Conservation (phyloP, 1,284 basidiomycete species). For the Austroboletus niveus region DNA sequence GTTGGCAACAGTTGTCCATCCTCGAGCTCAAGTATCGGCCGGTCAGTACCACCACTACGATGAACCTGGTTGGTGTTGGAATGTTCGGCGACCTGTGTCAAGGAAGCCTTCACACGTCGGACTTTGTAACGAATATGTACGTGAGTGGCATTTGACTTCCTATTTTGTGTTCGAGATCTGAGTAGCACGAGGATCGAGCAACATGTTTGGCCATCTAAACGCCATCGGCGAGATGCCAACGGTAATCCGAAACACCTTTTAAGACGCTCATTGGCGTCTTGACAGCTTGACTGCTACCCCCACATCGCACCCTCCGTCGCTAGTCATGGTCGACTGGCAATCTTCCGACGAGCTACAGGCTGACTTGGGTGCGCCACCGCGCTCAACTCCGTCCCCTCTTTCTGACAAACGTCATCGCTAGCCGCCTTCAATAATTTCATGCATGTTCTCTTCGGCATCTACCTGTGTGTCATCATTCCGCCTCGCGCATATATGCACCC, state of each 20-base stretch:
- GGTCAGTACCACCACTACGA: background rate
- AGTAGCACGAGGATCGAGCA: background rate
- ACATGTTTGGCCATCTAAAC: slow-evolving; percentile 16
- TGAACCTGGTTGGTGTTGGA: background rate
- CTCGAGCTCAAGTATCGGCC: no score
- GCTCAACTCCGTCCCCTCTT: background rate
- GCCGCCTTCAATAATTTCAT: slow-evolving; percentile 63
- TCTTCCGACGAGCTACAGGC: slow-evolving; percentile 49
- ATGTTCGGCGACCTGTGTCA: background rate
- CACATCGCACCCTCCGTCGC: background rate
- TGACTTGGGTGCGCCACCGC: slow-evolving; percentile 43
- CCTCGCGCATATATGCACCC: slow-evolving; percentile 10
- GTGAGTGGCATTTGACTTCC: slow-evolving; percentile 11
- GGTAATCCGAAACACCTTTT: slow-evolving; percentile 11
- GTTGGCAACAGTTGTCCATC: background rate
- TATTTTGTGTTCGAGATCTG: slow-evolving; percentile 1
- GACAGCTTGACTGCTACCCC: background rate
- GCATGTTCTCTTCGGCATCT: slow-evolving; percentile 65
- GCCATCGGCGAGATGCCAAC: slow-evolving; percentile 15
- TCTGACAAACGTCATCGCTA: slow-evolving; percentile 27
- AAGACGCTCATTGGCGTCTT: slow-evolving; percentile 7
- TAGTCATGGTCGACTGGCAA: slow-evolving; percentile 56
- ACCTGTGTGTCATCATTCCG: slow-evolving; percentile 45
- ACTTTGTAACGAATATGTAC: slow-evolving; percentile 6
- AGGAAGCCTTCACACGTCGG: slow-evolving; percentile 5